Evolutionary conservation across 2,329 filamentous ascomycete species (phyloP).

Genomic region (Colletotrichum neosansevieriae): DNA sequence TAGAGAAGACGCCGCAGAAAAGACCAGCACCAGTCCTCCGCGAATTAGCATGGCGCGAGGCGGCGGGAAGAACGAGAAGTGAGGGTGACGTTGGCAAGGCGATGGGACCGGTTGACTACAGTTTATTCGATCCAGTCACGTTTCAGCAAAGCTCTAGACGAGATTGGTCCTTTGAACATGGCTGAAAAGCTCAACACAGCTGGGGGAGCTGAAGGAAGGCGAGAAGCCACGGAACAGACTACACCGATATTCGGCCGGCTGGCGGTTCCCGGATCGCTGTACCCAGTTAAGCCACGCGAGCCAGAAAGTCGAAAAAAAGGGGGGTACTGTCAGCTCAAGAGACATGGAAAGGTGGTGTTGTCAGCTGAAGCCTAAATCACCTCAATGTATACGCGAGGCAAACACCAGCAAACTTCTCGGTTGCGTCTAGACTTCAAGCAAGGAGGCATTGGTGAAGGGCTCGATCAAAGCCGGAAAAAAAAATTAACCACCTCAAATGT

Average conservation of each 20-base stretch:
- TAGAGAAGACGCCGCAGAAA: background rate
- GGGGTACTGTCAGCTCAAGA: background rate
- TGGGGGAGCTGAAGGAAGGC: background rate
- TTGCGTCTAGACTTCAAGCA: background rate
- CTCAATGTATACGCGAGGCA: too few relatives aligned
- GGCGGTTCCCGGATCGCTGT: conserved; percentile 11
- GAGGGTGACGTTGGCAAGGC: background rate
- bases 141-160: background rate
- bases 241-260: background rate
- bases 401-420: conserved; percentile 9
- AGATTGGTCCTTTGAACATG: too few relatives aligned
- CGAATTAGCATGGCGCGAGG: background rate
- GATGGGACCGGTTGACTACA: background rate
- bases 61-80: background rate
- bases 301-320: background rate
- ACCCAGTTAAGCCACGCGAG: conserved; percentile 7
- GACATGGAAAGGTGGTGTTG: conserved; percentile 1
- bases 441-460: background rate
- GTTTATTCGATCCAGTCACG: background rate
- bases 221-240: conserved; percentile 5
- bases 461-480: too few relatives aligned
- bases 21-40: background rate
- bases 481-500: too few relatives aligned
- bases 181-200: background rate
- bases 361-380: background rate